phyloP scores from a whole-genome alignment of 2,329 filamentous ascomycete genomes.

The Alternaria sp. region DNA sequence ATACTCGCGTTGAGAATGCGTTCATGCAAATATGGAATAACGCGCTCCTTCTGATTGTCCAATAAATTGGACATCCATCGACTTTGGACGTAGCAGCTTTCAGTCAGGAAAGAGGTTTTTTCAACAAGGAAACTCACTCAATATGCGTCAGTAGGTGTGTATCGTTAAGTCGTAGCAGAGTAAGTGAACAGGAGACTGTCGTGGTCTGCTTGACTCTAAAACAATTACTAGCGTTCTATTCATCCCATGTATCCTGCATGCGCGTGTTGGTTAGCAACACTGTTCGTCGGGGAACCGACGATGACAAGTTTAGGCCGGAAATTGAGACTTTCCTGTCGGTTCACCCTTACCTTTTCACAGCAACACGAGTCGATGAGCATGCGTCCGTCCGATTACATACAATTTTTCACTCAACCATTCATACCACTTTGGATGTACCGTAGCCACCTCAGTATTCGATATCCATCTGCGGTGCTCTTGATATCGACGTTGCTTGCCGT shows the following conservation, averaged over 20 bases:
- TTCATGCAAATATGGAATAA: too few relatives aligned
- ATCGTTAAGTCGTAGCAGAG: background rate
- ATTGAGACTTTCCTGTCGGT: slow-evolving; percentile 15
- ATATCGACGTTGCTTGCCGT: slow-evolving; percentile 20
- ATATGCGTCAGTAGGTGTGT: background rate
- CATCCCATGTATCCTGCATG: background rate
- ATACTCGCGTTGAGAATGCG: too few relatives aligned
- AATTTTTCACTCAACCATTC: too few relatives aligned
- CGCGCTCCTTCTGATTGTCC: too few relatives aligned
- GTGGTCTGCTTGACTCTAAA: background rate
- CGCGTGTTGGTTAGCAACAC: background rate
- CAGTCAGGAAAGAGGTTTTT: background rate
- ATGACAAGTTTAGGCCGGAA: too few relatives aligned
- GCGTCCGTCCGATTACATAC: too few relatives aligned
- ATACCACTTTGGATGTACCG: too few relatives aligned
- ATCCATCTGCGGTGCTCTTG: too few relatives aligned
- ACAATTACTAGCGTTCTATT: background rate
- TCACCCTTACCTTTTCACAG: slow-evolving; percentile 17
- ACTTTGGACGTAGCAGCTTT: background rate
- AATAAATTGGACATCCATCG: background rate
- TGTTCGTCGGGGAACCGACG: too few relatives aligned
- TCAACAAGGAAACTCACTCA: background rate
- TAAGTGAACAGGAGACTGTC: background rate
- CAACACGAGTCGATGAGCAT: too few relatives aligned
- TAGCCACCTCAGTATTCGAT: too few relatives aligned